These are phyloP conservation scores for Naganishia cerealis DNA, from an alignment of 1,284 basidiomycete genomes.

Conservation along the genomic window DNA sequence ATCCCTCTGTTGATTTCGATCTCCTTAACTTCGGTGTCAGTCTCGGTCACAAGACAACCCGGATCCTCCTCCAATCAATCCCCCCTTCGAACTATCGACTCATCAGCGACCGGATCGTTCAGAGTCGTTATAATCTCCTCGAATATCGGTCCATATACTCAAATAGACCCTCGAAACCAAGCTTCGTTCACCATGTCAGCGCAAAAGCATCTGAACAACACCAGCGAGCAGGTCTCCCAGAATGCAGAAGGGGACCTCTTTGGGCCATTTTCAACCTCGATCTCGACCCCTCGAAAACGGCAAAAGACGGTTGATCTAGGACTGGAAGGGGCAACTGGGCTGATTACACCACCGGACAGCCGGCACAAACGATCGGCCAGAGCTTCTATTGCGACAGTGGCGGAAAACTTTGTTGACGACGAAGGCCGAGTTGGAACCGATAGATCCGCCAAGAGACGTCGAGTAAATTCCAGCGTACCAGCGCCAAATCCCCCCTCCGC, in stretches of 20 bases:
- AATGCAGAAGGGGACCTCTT: not conserved
- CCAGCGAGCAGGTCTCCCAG: slow-evolving; percentile 1
- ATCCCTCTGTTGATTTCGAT: not conserved
- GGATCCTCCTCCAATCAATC: not conserved
- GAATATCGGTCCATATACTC: not conserved
- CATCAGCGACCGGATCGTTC: not conserved
- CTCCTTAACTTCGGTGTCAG: not conserved
- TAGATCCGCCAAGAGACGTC: slow-evolving; percentile 6
- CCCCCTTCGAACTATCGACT: not conserved
- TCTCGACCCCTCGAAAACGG: slow-evolving; percentile 17
- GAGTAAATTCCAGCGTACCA: slow-evolving; percentile 26
- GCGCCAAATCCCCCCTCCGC: slow-evolving; percentile 44
- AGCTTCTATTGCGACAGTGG: not conserved
- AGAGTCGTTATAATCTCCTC: not conserved
- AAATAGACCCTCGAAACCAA: no score
- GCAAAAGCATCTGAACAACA: not conserved
- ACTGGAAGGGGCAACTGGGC: not conserved
- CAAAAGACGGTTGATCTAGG: slow-evolving; percentile 5
- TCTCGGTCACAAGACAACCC: slow-evolving; percentile 25
- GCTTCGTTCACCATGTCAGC: not conserved
- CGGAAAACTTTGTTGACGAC: not conserved
- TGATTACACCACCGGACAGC: slow-evolving; percentile 22
- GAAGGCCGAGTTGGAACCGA: slow-evolving; percentile 3
- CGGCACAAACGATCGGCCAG: slow-evolving; percentile 16
- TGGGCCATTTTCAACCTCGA: not conserved